Evolutionary conservation across 2,329 filamentous ascomycete genomes (phyloP), one percentile per base, ranked within the genome.

Genomic region (Sclerotinia spermophila): DNA sequence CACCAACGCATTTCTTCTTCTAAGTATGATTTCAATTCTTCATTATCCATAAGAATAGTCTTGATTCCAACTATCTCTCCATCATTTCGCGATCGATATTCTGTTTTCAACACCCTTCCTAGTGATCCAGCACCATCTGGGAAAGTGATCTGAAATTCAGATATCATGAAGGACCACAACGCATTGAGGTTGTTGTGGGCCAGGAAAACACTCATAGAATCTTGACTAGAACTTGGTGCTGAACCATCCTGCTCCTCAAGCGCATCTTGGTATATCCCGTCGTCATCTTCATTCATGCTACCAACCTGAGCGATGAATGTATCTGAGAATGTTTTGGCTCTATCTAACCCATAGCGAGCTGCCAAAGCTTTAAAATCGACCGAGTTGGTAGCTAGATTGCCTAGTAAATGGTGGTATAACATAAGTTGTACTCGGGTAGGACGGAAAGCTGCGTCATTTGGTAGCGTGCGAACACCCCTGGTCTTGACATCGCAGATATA

Each of bases 401-500:
- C 88, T n/a, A 99, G 84, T 68, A 98, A 89, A 38, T 90, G 89
- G 74, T 95, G 94, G 78, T 98, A 99, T 0, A 98, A 83, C 81
- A 96, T 94, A 0, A 98, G 84, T 79, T 99, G 96, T 72, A 97
- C 90, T 75, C 90, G 88, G 0, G 94, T 92, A 0, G 93, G 92
- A 17, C 91, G 87, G 59, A 93, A 84, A 0, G 89, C 87, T 0
- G 87, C 76, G 83, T 33, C 88, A 87, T 1, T 86, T 84, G 1
- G 94, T 3, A 92, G 78, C 3, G 84, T 86, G n/a, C 82, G 83
- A 5, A 86, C 87, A 1, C 84, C 85, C 27, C 94, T 87, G 0
- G 95, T 98, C 81, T 99, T 99, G 74, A 97, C 88, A 76, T 99
- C 96, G 0, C 89, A 90, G 64, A 99, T 83, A 79, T 96, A 97